Percentiles rank a stretch among this genome's conserved stretches.
Evolutionary conservation across 768 basidiomycete species (phyloP).

Genomic region (Calocybe indica): DNA sequence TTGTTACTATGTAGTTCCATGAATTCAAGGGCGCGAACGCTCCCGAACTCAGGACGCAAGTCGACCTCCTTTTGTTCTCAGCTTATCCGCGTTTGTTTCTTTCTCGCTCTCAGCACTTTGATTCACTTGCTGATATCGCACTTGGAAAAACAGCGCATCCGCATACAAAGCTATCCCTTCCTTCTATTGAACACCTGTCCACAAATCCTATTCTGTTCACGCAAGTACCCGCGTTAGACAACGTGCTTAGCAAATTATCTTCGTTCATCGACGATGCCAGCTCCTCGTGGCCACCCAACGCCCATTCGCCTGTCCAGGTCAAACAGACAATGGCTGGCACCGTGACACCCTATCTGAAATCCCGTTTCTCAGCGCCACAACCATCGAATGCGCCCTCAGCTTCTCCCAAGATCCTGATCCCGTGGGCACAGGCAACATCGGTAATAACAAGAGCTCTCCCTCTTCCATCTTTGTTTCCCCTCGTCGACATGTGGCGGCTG

Average conservation of each 20-base stretch:
- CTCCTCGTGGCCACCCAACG: conserved; percentile 20
- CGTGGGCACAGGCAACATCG: conserved; percentile 44
- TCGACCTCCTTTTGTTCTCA: conserved; percentile 68
- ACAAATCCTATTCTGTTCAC: conserved; percentile 72
- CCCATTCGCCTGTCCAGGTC: conserved; percentile 28
- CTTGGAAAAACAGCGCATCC: conserved; percentile 54
- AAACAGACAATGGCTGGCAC: conserved; percentile 42
- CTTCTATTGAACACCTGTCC: conserved; percentile 54
- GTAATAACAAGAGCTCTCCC: conserved; percentile 41
- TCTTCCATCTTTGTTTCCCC: conserved; percentile 61
- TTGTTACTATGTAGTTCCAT: conserved; percentile 36
- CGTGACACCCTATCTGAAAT: conserved; percentile 62
- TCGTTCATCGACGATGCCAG: conserved; percentile 52
- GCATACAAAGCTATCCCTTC: conserved; percentile 56
- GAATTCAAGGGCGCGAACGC: conserved; percentile 72
- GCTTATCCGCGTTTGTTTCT: conserved; percentile 70
- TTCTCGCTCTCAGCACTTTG: not conserved
- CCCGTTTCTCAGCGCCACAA: conserved; percentile 36
- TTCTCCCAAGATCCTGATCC: conserved; percentile 30
- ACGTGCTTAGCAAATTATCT: conserved; percentile 52
- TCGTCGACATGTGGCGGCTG: conserved; percentile 80
- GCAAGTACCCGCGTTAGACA: conserved; percentile 64
- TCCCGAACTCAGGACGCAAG: conserved; percentile 63
- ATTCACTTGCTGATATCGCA: not conserved
- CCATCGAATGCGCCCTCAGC: conserved; percentile 21